Base-by-base conservation (phyloP, 2,329 filamentous ascomycete genomes). In the Fusarium caatingaense region DNA sequence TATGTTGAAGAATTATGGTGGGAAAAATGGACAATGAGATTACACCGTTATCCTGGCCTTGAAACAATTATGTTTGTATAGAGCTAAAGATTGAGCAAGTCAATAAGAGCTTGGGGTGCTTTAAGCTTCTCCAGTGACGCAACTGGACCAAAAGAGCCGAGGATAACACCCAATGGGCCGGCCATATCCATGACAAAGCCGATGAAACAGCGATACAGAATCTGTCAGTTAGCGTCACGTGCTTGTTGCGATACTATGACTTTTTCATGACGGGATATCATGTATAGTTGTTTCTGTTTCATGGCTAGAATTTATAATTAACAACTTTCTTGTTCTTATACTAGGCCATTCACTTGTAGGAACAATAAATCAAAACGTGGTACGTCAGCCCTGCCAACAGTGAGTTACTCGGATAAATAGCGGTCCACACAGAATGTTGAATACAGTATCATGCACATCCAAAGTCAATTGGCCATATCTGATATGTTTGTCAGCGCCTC, bases 131-230 rank as follows among this genome's bases (percentile, higher is more conserved):
- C 15, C 68, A 46, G 67, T 76, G 74, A 76, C 73, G 74, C 72
- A 76, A 72, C 63, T 69, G 71, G 71, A 37, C 61, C 63, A 69
- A 46, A 61, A 69, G 57, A 71, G 66, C 74, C 74, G 74, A 76
- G 74, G 74, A 64, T 76, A 76, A 56, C 41, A 46, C 6, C 34
- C 18, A 37, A 37, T 46, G 44, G 62, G 51, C 73, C 73, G 60
- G 42, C 50, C 51, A 57, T 66, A 69, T 59, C 65, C 66, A 57
- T 65, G 58, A 45, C 58, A 72, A 61, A 72, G 66, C 72, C 71
- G 72, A 73, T 49, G 41, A 56, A 40, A 50, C 42, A 50, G 45
- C 32, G 23, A 51, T 16, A 20, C 11, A 41, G 34, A 27, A 21
- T 49, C 25, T 42, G 13, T 44, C 15, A 46, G 41, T 30, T 11